Percentiles rank a stretch among this genome's conserved stretches.
Evolutionary conservation across 2,329 filamentous ascomycete genomes (phyloP).

Genomic region (Aureobasidium sp.): DNA sequence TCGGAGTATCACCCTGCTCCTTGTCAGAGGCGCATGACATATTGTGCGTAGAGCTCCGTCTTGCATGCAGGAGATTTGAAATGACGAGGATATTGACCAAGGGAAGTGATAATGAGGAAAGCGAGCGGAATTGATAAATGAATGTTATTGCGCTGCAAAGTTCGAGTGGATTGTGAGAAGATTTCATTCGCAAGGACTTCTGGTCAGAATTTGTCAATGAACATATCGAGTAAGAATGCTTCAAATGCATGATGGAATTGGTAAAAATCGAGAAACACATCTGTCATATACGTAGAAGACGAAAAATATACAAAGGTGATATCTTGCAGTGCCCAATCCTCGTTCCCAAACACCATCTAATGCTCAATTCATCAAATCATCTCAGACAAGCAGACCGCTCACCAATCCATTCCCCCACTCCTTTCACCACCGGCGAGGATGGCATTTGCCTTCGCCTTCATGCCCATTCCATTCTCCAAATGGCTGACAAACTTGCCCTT

Average conservation of each 20-base stretch:
- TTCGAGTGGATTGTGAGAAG: too few relatives aligned
- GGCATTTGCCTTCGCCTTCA: slow-evolving; percentile 34
- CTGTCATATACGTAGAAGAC: background rate
- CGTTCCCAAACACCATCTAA: slow-evolving; percentile 4
- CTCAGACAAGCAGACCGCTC: background rate
- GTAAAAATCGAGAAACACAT: background rate
- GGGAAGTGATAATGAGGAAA: too few relatives aligned
- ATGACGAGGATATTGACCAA: too few relatives aligned
- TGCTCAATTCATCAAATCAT: slow-evolving; percentile 8
- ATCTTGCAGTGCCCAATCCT: background rate
- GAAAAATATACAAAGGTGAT: background rate
- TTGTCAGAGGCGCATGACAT: background rate
- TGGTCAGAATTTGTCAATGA: background rate
- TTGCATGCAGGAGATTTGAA: background rate
- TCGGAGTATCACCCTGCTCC: background rate
- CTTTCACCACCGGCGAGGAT: slow-evolving; percentile 40
- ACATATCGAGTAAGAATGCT: background rate
- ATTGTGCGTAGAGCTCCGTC: background rate
- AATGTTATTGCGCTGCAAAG: background rate
- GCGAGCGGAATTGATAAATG: too few relatives aligned
- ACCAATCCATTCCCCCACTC: slow-evolving; percentile 40
- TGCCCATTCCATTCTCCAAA: slow-evolving; percentile 36
- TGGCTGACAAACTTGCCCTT: slow-evolving; percentile 41
- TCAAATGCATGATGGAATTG: background rate
- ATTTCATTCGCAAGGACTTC: too few relatives aligned